These are phyloP conservation scores for Oldenlandia corymbosa DNA, from an alignment of 257 asterid species.

Conservation along the genomic window DNA sequence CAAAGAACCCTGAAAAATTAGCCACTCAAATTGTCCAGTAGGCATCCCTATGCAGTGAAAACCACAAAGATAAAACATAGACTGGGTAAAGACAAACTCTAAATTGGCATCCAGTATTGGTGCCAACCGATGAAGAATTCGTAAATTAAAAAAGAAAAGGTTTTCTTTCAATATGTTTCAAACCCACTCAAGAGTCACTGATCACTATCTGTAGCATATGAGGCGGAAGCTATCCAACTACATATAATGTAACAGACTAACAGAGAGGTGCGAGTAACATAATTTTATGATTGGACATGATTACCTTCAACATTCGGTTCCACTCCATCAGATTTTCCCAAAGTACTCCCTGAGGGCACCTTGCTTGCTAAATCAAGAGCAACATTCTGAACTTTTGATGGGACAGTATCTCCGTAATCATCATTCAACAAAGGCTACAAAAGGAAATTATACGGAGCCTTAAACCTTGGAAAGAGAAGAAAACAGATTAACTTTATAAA, in stretches of 20 bases:
- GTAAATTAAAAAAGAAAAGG: neutral
- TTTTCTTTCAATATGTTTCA: neutral
- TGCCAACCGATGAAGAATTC: neutral
- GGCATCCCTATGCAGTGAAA: neutral
- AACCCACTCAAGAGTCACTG: neutral
- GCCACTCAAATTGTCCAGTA: neutral
- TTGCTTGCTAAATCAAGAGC: conserved; percentile 29
- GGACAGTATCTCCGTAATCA: conserved; percentile 62
- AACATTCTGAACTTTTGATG: conserved; percentile 56
- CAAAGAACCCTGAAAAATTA: conserved; percentile 12
- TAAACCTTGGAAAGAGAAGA: neutral
- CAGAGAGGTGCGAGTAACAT: neutral
- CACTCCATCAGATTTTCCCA: conserved; percentile 28
- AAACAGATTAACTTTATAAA: neutral
- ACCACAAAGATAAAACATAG: neutral
- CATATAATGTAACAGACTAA: neutral
- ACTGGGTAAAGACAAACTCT: too few relatives aligned
- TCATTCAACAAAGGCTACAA: conserved; percentile 42
- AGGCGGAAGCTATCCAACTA: neutral
- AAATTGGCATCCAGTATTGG: neutral
- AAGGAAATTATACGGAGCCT: conserved; percentile 6
- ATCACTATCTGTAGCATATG: neutral
- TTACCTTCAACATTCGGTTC: conserved; percentile 55
- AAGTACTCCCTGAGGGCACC: conserved; percentile 23
- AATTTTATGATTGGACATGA: conserved; percentile 3